These are phyloP conservation scores for Cudoniella acicularis DNA, from an alignment of 495 filamentous ascomycete species.

Conservation along the genomic window DNA sequence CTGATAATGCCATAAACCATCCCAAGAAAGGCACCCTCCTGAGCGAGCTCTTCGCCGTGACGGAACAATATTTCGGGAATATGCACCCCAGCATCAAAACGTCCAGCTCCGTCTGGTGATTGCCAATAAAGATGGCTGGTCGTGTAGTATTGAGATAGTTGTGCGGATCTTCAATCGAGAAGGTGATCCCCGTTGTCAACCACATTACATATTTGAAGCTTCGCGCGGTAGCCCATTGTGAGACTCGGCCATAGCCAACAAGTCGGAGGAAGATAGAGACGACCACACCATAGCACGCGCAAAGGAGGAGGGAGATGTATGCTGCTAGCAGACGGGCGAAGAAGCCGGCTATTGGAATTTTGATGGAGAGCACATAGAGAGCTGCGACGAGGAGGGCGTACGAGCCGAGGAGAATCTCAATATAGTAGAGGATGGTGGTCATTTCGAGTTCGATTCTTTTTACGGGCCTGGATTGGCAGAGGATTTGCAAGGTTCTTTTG, in stretches of 20 bases:
- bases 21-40: conserved; percentile 82
- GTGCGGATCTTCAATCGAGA: conserved; percentile 66
- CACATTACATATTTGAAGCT: conserved; percentile 81
- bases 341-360: conserved; percentile 59
- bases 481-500: neutral
- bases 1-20: conserved; percentile 92
- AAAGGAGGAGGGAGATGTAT: conserved; percentile 61
- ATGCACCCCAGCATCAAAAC: conserved; percentile 82
- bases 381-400: conserved; percentile 56
- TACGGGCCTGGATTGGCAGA: neutral
- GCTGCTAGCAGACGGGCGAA: conserved; percentile 67
- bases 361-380: conserved; percentile 54
- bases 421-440: conserved; percentile 32
- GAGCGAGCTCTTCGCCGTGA: conserved; percentile 88
- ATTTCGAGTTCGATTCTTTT: conserved; percentile 11
- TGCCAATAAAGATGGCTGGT: conserved; percentile 87
- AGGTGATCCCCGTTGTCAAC: conserved; percentile 70
- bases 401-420: conserved; percentile 53
- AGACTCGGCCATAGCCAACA: conserved; percentile 65
- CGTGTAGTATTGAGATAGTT: conserved; percentile 59
- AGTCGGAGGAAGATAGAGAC: conserved; percentile 69
- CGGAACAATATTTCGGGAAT: conserved; percentile 87
- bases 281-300: conserved; percentile 74
- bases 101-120: conserved; percentile 94
- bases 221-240: conserved; percentile 81